Conservation (phyloP, 352 stramenopile genomes). For the Nothophytophthora sp. region DNA sequence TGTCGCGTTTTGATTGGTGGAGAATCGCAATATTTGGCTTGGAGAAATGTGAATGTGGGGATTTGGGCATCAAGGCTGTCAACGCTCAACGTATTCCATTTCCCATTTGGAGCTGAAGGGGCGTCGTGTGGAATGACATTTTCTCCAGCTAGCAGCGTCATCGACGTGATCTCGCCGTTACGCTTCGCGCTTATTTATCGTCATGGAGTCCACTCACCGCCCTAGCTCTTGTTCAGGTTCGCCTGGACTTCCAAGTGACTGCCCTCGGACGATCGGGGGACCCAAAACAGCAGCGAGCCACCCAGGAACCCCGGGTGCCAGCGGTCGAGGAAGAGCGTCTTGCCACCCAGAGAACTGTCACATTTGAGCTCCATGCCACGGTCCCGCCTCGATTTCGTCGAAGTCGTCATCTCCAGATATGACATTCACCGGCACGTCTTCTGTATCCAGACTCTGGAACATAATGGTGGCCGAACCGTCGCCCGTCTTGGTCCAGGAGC, state of each 20-base stretch:
- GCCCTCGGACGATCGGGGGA: conserved; percentile 37
- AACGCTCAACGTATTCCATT: too few relatives aligned
- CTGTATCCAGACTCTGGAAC: neutral
- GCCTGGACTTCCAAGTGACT: conserved; percentile 48
- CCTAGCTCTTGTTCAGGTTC: conserved; percentile 51
- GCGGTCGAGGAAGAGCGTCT: conserved; percentile 72
- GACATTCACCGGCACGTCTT: conserved; percentile 1
- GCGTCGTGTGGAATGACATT: too few relatives aligned
- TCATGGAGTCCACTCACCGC: too few relatives aligned
- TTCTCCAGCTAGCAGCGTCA: too few relatives aligned
- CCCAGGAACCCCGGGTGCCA: conserved; percentile 57
- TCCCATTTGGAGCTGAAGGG: too few relatives aligned
- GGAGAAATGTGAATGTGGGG: too few relatives aligned
- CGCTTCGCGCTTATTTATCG: too few relatives aligned
- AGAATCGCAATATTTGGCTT: too few relatives aligned
- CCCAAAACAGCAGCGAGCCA: conserved; percentile 65
- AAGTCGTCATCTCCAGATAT: neutral
- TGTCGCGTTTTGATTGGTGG: too few relatives aligned
- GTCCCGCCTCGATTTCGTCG: neutral
- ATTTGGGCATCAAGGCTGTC: too few relatives aligned
- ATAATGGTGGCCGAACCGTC: conserved; percentile 5
- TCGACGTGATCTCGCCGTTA: too few relatives aligned
- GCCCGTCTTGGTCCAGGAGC: conserved; percentile 7
- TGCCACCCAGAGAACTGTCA: conserved; percentile 37
- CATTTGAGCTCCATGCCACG: conserved; percentile 5